phyloP scores from a whole-genome alignment of 176 grass and related monocot genomes.

The Canna indica region DNA sequence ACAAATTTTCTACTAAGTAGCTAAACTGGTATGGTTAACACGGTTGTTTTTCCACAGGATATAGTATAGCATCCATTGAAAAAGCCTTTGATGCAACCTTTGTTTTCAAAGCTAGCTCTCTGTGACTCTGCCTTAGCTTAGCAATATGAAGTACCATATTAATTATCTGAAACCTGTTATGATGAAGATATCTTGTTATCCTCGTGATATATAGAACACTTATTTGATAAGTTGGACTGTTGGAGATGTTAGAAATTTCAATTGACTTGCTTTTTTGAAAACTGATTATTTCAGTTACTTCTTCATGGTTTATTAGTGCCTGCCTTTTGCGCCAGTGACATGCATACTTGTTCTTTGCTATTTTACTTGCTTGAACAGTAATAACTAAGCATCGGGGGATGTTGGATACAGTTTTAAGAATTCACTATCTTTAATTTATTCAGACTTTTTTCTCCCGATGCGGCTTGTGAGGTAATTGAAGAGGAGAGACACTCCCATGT shows the following conservation, averaged over 20 bases:
- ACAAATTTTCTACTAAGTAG: too few relatives aligned
- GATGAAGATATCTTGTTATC: background rate
- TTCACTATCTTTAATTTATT: constrained; percentile 17
- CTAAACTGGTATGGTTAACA: too few relatives aligned
- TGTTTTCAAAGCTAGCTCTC: background rate
- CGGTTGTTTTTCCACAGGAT: too few relatives aligned
- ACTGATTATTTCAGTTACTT: background rate
- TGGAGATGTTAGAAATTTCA: too few relatives aligned
- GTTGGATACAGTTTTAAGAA: background rate
- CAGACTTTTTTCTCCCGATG: constrained; percentile 95
- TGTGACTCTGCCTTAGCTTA: background rate
- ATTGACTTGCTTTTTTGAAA: background rate
- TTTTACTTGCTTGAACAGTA: background rate
- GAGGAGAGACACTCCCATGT: constrained; percentile 79
- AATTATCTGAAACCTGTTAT: background rate
- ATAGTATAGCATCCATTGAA: background rate
- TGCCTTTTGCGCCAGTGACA: background rate
- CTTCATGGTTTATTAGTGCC: background rate
- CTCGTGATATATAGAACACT: background rate
- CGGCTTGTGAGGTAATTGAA: constrained; percentile 88
- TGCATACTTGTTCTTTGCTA: background rate
- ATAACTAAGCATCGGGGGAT: background rate
- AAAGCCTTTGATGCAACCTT: background rate
- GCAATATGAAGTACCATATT: background rate
- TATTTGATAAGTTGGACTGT: too few relatives aligned